Evolutionary conservation across 495 filamentous ascomycete genomes (phyloP), one percentile per base, ranked within the genome.

Genomic region (Xylaria nigripes): DNA sequence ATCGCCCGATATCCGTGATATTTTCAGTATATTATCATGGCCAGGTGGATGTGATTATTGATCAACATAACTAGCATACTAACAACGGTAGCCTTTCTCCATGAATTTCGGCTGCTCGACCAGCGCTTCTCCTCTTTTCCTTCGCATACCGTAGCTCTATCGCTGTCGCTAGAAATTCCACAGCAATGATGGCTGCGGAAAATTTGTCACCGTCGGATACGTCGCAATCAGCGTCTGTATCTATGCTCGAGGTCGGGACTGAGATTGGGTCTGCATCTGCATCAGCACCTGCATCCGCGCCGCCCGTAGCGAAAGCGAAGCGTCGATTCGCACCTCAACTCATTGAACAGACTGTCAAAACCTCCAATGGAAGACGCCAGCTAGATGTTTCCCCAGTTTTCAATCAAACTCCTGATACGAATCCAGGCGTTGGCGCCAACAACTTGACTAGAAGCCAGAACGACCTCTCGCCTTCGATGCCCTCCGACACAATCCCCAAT

Each of bases 311-410:
- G 9, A 72, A 72, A 42, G 68, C 67, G n/a, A 66, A 64, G 44
- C 66, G 70, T 45, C 70, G 67, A 54, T 78, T 83, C 51, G 62
- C 71, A 30, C 77, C 79, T 6, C 72, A 85, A 59, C 74, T 79
- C 3, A 70, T 82, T 36, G 80, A 83, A 56, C 81, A 76, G 16
- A 68, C 73, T 18, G 73, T 74, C 7, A 73, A 75, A 50, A 76
- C 71, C 22, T 62, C 59, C 15, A 51, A 38, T 48, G 57, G 53
- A 47, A 59, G 22, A 30, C 45, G 44, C 43, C 55, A 43, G 4
- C 51, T 22, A 23, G 43, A 24, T 19, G 12, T 29, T 22, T 21
- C 42, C 9, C 50, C 53, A 12, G 22, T 13, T 41, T 18, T 24
- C 50, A 40, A 54, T 19, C 44, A 2, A 23, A 6, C 29, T 42